Base-by-base conservation (phyloP, 345 rosid species). In the Litchi chinensis region DNA sequence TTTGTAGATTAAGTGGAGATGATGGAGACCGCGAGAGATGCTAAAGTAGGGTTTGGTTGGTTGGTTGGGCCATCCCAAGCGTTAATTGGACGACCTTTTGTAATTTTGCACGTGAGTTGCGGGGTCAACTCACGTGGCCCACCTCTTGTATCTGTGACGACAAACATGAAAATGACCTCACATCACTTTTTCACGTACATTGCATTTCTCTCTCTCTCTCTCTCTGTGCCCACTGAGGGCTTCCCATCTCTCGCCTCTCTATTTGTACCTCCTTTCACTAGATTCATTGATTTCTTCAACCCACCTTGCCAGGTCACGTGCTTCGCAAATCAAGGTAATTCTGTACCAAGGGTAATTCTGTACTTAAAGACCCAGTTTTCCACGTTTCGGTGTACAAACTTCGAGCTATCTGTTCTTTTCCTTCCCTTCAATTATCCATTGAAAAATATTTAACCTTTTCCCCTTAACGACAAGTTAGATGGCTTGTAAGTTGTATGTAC, bases 71-170 rank as follows among this genome's bases (percentile, higher is more conserved):
- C 77, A 64, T 18, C 28, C 10, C 46, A n/a, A 75, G 70, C 60
- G 70, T 18, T 66, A 65, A 46, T n/a, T 39, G 46, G 16, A 41
- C 60, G 78, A 67, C 73, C 65, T 71, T 80, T 75, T 10, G 77
- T 28, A 59, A 63, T 12, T 64, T 11, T 76, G 86, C 88, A 86
- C 88, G 88, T 85, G 88, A 82, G 85, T 63, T 82, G 82, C 39
- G 76, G 84, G 86, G 84, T 83, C 83, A 83, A 83, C 79, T 83
- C 81, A 76, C 73, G 78, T 79, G 86, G 84, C 84, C 86, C 86
- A 79, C 84, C 77, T 40, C 73, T 39, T 69, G 16, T 69, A 68
- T 73, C 50, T 52, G 79, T 78, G 80, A 65, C 84, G 83, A 79
- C 86, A 76, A 48, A 28, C 86, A 54, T 52, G 83, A 74, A 79